Percentiles rank a stretch among this genome's conserved stretches.
These are phyloP conservation scores for Candida palmyrensis DNA, from an alignment of 805 yeast species.

Conservation along the genomic window DNA sequence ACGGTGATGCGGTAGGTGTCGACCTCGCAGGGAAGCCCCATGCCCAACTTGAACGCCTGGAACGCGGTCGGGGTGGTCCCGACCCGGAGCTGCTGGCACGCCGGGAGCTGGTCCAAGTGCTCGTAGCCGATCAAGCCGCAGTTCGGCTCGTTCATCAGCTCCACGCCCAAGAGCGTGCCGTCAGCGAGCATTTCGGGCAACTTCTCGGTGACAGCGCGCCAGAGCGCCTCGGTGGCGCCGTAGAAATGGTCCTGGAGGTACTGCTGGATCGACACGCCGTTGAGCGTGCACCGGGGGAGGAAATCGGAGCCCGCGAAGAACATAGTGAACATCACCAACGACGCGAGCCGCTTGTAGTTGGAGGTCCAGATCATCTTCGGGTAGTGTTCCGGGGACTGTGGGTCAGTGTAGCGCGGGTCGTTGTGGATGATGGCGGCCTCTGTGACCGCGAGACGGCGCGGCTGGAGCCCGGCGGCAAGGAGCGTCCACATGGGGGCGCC, in stretches of 20 bases:
- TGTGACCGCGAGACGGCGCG: constrained; percentile 60
- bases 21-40: constrained; percentile 66
- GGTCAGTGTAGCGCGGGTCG: constrained; percentile 29
- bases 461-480: constrained; percentile 83
- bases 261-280: constrained; percentile 74
- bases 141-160: constrained; percentile 82
- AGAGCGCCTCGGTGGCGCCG: constrained; percentile 40
- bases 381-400: constrained; percentile 40
- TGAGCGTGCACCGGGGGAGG: constrained; percentile 70
- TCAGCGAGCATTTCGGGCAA: constrained; percentile 29
- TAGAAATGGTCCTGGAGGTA: constrained; percentile 64
- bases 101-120: constrained; percentile 52
- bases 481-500: constrained; percentile 96
- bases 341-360: constrained; percentile 71
- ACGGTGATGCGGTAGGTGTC: constrained; percentile 67
- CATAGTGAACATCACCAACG: constrained; percentile 77
- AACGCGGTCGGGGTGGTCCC: constrained; percentile 82
- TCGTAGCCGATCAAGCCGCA: constrained; percentile 64
- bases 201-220: constrained; percentile 22
- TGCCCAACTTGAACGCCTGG: constrained; percentile 69
- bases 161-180: constrained; percentile 70
- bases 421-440: constrained; percentile 82
- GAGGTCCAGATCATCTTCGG: constrained; percentile 94
- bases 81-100: constrained; percentile 59
- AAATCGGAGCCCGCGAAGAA: constrained; percentile 75